Evolutionary conservation across 176 grass and related monocot species (phyloP), one percentile per base, ranked within the genome.

Genomic region (Paspalum vaginatum): DNA sequence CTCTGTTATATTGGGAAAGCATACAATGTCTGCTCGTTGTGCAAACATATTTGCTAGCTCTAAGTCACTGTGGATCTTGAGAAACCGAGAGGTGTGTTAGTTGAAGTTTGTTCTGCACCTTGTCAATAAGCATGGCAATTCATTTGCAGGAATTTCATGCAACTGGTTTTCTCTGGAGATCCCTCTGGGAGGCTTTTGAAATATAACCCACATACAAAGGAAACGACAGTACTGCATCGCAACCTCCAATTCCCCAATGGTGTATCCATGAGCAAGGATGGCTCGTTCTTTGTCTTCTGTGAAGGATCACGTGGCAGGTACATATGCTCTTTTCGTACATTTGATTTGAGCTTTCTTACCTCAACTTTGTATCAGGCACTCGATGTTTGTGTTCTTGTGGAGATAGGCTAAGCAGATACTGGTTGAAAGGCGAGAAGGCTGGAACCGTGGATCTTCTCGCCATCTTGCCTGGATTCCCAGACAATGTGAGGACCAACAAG

Each of bases 161-260:
- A 98, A 68, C 70, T 98, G 27, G 87, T 98, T 60, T 92, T 92
- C 77, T 80, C 95, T 1, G 90, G 80, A 56, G 92, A 98, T 55
- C 89, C 95, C 43, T 98, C 95, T 14, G 95, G 95, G 59, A 89
- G 95, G 55, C 87, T 98, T 48, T 70, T 98, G 72, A 98, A 94
- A 78, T 98, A 98, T 25, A 60, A 91, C 45, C 83, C 87, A 0
- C 66, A 85, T 24, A 94, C 88, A 66, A 92, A 92, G 83, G 85
- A 98, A 85, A 92, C 92, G 15, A 94, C 85, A 32, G 95, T 98
- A 16, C 85, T 98, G 21, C 85, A 76, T 24, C 73, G 92, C 16
- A 79, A 79, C 65, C 77, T 98, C 17, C 95, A 94, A 75, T 98
- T 98, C 66, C 95, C 95, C 46, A 98, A 98, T 53, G 95, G 95